phyloP scores from a whole-genome alignment of 805 yeast genomes.

The Candida ponderosae region DNA sequence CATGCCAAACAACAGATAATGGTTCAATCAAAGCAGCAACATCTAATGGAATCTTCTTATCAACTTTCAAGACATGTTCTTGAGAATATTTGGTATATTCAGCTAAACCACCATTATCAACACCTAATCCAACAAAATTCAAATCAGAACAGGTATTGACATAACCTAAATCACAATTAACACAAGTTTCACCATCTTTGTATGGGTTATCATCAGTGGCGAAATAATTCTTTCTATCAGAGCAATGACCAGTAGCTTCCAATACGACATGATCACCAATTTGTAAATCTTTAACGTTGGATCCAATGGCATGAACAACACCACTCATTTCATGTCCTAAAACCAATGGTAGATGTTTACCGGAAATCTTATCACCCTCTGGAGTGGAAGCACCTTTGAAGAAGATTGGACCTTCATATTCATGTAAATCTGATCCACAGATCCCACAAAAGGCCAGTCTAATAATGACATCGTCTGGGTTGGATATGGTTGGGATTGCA shows the following conservation, averaged over 20 bases:
- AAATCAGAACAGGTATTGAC: slow-evolving; percentile 38
- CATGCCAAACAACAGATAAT: slow-evolving; percentile 53
- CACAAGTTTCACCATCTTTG: slow-evolving; percentile 24
- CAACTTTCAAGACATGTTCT: slow-evolving; percentile 31
- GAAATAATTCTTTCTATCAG: slow-evolving; percentile 25
- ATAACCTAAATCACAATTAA: slow-evolving; percentile 33
- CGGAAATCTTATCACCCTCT: slow-evolving; percentile 1
- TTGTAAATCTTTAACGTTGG: slow-evolving; percentile 36
- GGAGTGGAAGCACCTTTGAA: slow-evolving; percentile 29
- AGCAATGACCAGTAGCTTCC: slow-evolving; percentile 39
- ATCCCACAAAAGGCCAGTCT: slow-evolving; percentile 42
- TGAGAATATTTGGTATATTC: slow-evolving; percentile 34
- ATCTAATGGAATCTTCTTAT: slow-evolving; percentile 35
- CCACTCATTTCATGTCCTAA: slow-evolving; percentile 55
- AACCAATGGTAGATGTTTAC: slow-evolving; percentile 35
- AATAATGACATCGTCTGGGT: slow-evolving; percentile 27
- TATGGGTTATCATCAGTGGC: slow-evolving; percentile 17
- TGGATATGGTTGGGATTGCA: slow-evolving; percentile 26
- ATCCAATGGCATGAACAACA: slow-evolving; percentile 40
- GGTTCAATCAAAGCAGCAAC: slow-evolving; percentile 54
- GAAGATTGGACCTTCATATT: slow-evolving; percentile 52
- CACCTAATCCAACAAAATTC: slow-evolving; percentile 42
- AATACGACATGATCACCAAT: slow-evolving; percentile 48
- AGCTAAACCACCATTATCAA: slow-evolving; percentile 39
- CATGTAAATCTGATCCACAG: slow-evolving; percentile 51